Evolutionary conservation across 208 protist genomes (phyloP).

Genomic region (Porcisia deanei): DNA sequence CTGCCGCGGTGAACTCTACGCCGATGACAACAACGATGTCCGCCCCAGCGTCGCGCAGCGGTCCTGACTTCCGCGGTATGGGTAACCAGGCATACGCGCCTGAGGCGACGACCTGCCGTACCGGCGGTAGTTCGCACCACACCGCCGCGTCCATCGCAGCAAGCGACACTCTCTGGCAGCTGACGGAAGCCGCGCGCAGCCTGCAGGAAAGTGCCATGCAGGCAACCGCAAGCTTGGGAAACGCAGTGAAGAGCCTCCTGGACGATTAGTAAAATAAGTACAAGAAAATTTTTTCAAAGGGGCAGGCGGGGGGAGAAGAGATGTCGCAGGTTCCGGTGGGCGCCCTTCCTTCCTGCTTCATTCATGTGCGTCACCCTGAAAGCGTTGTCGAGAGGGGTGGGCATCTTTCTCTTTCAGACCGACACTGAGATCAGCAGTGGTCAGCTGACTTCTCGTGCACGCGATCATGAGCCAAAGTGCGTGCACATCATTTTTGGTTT

Average conservation of each 20-base stretch:
- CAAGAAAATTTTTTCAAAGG: background rate
- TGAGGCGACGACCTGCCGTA: conserved; percentile 13
- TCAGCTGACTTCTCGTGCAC: background rate
- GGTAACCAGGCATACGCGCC: conserved; percentile 59
- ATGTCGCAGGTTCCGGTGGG: no score
- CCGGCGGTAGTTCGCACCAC: conserved; percentile 3
- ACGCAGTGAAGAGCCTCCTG: conserved; percentile 57
- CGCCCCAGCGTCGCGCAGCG: conserved; percentile 26
- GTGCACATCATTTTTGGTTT: background rate
- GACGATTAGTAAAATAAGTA: conserved; percentile 49
- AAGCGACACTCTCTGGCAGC: conserved; percentile 58
- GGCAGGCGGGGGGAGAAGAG: background rate
- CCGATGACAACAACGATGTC: background rate
- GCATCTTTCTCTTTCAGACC: background rate
- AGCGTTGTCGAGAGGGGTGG: background rate
- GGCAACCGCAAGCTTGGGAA: conserved; percentile 46
- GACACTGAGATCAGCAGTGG: no score
- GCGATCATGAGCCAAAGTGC: background rate
- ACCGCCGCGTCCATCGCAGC: conserved; percentile 9
- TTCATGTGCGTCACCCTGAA: background rate
- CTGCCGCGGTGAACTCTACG: conserved; percentile 1
- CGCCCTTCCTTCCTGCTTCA: background rate
- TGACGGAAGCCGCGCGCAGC: conserved; percentile 52
- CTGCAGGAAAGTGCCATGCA: conserved; percentile 48
- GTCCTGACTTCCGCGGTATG: conserved; percentile 66